Conservation (phyloP, 1,284 basidiomycete species). For the Boletus semigastroideus region DNA sequence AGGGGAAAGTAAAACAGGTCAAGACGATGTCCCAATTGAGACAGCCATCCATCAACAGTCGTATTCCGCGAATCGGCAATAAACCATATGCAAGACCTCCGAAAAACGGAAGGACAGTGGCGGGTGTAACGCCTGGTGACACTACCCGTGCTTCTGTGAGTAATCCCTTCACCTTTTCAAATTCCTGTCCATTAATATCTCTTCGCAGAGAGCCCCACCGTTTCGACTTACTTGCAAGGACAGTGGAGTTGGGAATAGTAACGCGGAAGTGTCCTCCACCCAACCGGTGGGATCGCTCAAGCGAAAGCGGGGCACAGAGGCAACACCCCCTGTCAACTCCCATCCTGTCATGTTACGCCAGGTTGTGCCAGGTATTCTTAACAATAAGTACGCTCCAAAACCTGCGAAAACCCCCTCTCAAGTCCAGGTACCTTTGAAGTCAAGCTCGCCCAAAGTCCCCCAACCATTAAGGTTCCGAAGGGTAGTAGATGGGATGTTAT, state of each 20-base stretch:
- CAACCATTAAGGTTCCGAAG: conserved; percentile 35
- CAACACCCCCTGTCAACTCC: conserved; percentile 23
- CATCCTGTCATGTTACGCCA: conserved; percentile 34
- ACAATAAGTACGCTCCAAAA: conserved; percentile 31
- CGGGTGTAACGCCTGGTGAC: background rate
- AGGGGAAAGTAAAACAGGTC: conserved; percentile 11
- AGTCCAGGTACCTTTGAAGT: conserved; percentile 9
- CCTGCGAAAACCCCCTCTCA: conserved; percentile 13
- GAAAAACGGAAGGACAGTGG: conserved; percentile 8
- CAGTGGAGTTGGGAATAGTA: conserved; percentile 23
- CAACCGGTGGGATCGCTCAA: conserved; percentile 34
- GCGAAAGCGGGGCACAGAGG: conserved; percentile 41
- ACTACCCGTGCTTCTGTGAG: conserved; percentile 19
- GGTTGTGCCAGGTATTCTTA: conserved; percentile 38
- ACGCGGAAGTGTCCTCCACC: conserved; percentile 25
- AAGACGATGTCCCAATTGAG: conserved; percentile 48
- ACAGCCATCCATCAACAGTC: conserved; percentile 54
- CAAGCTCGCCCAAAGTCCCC: conserved; percentile 24
- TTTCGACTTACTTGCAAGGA: conserved; percentile 15
- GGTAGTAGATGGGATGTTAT: conserved; percentile 37
- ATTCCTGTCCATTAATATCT: conserved; percentile 5
- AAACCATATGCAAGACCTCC: conserved; percentile 62
- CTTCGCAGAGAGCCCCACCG: conserved; percentile 8
- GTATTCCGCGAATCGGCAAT: conserved; percentile 64
- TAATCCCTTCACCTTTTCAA: background rate